phyloP scores from a whole-genome alignment of 1,139 yeast species.

The Arxiozyma heterogenica region DNA sequence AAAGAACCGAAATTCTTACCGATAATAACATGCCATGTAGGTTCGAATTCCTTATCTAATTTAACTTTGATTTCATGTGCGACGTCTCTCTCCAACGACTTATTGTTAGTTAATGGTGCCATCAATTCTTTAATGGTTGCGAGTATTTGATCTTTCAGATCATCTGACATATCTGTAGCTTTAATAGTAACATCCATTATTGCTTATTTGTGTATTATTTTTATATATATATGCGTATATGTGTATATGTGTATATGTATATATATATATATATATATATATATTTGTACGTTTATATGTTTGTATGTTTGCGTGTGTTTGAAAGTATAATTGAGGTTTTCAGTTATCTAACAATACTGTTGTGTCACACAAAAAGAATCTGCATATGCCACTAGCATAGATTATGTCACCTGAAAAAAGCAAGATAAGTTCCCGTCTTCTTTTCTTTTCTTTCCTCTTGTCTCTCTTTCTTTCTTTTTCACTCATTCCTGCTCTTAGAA shows the following conservation, averaged over 20 bases:
- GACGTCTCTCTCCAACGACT: slow-evolving; percentile 56
- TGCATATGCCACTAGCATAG: too few species aligned
- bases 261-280: too few species aligned
- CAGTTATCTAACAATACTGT: background rate
- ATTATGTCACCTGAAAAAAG: too few species aligned
- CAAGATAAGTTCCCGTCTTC: too few species aligned
- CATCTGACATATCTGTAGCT: slow-evolving; percentile 3
- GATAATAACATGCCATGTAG: slow-evolving; percentile 92
- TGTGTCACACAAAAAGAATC: too few species aligned
- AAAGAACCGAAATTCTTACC: slow-evolving; percentile 90
- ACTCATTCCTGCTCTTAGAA: too few species aligned
- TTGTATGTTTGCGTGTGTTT: too few species aligned
- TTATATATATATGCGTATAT: too few species aligned
- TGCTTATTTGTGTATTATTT: background rate
- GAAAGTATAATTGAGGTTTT: too few species aligned
- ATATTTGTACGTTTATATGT: background rate
- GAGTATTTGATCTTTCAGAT: slow-evolving; percentile 37
- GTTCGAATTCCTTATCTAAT: slow-evolving; percentile 56
- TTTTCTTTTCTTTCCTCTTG: too few species aligned
- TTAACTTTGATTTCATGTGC: slow-evolving; percentile 78
- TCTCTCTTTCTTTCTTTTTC: too few species aligned
- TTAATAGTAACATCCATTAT: background rate
- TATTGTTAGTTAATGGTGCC: slow-evolving; percentile 30
- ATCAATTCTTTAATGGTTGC: slow-evolving; percentile 40
- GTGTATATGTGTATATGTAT: background rate